These are phyloP conservation scores for Salix purpurea DNA, from an alignment of 345 rosid species.

Conservation along the genomic window DNA sequence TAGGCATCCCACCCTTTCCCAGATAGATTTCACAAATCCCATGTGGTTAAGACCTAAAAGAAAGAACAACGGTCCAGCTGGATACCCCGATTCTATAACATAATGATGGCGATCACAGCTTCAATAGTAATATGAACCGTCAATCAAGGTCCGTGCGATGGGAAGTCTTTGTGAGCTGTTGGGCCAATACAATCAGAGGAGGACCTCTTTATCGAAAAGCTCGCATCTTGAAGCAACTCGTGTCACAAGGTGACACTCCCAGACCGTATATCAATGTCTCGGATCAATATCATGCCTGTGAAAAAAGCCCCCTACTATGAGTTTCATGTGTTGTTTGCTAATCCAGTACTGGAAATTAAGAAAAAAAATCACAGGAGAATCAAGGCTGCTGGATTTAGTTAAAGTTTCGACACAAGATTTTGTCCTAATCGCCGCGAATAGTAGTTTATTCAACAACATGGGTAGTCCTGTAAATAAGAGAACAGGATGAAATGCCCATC, in stretches of 20 bases:
- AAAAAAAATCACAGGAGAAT: background rate
- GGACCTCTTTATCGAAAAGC: background rate
- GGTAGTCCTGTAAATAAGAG: conserved; percentile 11
- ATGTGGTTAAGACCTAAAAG: background rate
- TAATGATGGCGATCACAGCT: conserved; percentile 13
- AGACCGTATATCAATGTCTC: background rate
- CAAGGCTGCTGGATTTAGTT: background rate
- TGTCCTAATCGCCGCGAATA: background rate
- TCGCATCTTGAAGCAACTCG: background rate
- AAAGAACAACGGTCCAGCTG: background rate
- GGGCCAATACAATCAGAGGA: background rate
- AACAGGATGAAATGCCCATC: background rate
- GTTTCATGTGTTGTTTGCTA: background rate
- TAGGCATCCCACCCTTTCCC: background rate
- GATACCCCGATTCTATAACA: background rate
- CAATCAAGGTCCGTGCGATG: background rate
- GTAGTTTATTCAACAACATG: background rate
- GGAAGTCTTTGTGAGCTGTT: background rate
- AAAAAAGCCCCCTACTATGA: background rate
- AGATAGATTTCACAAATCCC: conserved; percentile 2
- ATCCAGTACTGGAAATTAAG: background rate
- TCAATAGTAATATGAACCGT: background rate
- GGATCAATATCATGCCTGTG: background rate
- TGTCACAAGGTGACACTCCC: background rate
- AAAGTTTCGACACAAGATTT: background rate